These are phyloP conservation scores for Sclerotinia minor DNA, from an alignment of 2,329 filamentous ascomycete species.

Conservation along the genomic window DNA sequence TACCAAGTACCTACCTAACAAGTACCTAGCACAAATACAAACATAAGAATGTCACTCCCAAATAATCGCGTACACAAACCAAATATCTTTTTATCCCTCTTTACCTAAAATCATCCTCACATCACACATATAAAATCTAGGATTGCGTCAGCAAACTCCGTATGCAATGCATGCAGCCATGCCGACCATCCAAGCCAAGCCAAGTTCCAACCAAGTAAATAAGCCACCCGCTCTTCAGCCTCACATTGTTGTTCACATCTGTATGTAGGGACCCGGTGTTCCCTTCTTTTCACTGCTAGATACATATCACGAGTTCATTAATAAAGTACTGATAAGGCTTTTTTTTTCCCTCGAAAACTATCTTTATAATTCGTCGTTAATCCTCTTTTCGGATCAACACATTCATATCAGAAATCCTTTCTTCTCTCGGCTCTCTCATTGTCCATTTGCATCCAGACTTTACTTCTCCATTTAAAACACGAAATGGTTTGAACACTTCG, in stretches of 20 bases:
- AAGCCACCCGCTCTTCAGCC: no score
- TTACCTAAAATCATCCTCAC: no score
- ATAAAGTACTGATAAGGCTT: not conserved
- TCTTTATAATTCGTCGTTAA: not conserved
- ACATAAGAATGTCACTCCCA: not conserved
- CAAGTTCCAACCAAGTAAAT: no score
- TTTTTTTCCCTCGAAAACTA: not conserved
- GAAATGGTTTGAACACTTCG: not conserved
- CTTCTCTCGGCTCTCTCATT: not conserved
- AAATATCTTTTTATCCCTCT: no score
- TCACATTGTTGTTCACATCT: not conserved
- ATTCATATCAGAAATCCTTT: not conserved
- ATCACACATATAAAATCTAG: no score
- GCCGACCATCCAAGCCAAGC: no score
- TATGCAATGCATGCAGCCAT: no score
- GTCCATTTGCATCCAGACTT: slow-evolving; percentile 1
- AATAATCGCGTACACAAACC: not conserved
- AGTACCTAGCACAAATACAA: no score
- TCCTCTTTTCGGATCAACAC: not conserved
- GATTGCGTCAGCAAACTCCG: no score
- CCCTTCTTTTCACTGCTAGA: not conserved
- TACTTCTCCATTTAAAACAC: not conserved
- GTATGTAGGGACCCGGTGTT: not conserved
- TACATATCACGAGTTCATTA: not conserved
- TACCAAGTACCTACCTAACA: no score